Percentiles rank a stretch among this genome's conserved stretches.
These are phyloP conservation scores for Mycena leptocephala DNA, from an alignment of 768 basidiomycete species.

Conservation along the genomic window DNA sequence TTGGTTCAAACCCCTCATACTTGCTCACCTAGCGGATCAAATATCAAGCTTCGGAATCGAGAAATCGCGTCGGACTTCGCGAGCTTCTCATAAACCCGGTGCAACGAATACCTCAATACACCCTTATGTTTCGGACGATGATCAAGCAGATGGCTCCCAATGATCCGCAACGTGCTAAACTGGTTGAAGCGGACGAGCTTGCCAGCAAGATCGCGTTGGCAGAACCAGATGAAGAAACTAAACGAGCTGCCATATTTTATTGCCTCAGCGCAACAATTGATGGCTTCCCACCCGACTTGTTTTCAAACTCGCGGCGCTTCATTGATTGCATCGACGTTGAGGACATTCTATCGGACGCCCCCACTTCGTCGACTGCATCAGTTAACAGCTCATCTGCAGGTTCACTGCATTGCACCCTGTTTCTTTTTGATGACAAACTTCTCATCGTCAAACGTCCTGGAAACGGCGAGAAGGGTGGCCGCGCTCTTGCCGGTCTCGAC, in stretches of 20 bases:
- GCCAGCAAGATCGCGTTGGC: conserved; percentile 93
- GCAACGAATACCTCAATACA: conserved; percentile 96
- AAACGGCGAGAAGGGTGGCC: conserved; percentile 84
- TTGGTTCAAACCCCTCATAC: conserved; percentile 13
- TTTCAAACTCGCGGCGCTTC: conserved; percentile 90
- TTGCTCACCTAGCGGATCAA: conserved; percentile 78
- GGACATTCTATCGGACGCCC: conserved; percentile 75
- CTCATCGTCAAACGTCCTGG: conserved; percentile 91
- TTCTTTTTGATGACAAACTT: conserved; percentile 96
- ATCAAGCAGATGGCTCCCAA: conserved; percentile 88
- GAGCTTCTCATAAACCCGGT: conserved; percentile 98
- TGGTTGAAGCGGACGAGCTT: conserved; percentile 89
- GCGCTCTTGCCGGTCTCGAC: conserved; percentile 81
- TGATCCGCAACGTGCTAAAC: conserved; percentile 84
- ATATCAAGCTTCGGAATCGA: conserved; percentile 82
- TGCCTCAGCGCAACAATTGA: conserved; percentile 89
- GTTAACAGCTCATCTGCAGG: conserved; percentile 58
- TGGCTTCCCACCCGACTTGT: conserved; percentile 92
- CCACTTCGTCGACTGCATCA: conserved; percentile 61
- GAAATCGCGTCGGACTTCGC: conserved; percentile 89
- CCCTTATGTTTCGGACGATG: conserved; percentile 93
- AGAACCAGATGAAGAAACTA: conserved; percentile 93
- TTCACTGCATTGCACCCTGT: conserved; percentile 87
- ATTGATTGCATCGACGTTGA: conserved; percentile 96
- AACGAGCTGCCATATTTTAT: conserved; percentile 90